A percentile compares a stretch with the other conserved stretches of the same genome.
These are phyloP conservation scores for Saccharomycopsis olivae DNA, from an alignment of 805 yeast genomes.

Conservation along the genomic window DNA sequence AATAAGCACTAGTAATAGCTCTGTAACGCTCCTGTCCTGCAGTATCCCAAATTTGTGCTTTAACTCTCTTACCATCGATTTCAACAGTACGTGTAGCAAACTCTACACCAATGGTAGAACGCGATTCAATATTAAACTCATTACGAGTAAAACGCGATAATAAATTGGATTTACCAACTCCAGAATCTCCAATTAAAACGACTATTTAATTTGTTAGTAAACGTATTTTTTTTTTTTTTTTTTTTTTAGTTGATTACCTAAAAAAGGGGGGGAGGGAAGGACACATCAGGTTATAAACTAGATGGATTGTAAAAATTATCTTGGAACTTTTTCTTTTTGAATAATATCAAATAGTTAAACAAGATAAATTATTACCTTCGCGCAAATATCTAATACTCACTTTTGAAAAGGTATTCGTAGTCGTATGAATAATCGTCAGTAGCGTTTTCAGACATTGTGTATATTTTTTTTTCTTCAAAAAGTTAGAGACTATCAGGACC, in stretches of 20 bases:
- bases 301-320: not conserved
- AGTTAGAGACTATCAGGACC: not conserved
- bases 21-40: slow-evolving; percentile 99
- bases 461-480: not conserved
- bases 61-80: slow-evolving; percentile 72
- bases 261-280: too few species aligned
- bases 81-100: slow-evolving; percentile 94
- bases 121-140: slow-evolving; percentile 88
- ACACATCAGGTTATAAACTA: not conserved
- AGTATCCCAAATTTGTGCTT: slow-evolving; percentile 96
- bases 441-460: slow-evolving; percentile 26
- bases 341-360: not conserved
- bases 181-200: slow-evolving; percentile 93
- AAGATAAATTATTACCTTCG: not conserved
- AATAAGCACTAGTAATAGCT: slow-evolving; percentile 94
- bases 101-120: slow-evolving; percentile 96
- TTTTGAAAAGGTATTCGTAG: slow-evolving; percentile 86
- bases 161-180: slow-evolving; percentile 93
- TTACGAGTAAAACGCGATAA: slow-evolving; percentile 90
- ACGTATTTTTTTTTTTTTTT: too few species aligned
- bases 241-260: not conserved
- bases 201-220: slow-evolving; percentile 30
- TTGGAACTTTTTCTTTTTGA: too few species aligned
- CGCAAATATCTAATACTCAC: slow-evolving; percentile 24
- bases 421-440: slow-evolving; percentile 67